phyloP scores from a whole-genome alignment of 345 rosid species.

The Triadica sebifera region DNA sequence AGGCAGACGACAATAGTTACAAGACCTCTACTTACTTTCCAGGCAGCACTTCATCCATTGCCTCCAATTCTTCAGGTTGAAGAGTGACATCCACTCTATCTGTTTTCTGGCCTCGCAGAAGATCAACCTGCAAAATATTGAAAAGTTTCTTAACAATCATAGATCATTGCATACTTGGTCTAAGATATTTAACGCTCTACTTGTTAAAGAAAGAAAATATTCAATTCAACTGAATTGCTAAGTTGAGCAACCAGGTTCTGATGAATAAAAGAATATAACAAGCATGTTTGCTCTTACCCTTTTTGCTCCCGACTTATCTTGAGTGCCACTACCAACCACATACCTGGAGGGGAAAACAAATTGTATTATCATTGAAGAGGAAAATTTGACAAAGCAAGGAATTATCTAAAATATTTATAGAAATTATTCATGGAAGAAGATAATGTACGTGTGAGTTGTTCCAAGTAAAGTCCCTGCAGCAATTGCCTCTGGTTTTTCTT shows the following conservation, averaged over 20 bases:
- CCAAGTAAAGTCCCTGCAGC: constrained; percentile 91
- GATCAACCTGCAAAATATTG: constrained; percentile 66
- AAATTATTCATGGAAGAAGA: background rate
- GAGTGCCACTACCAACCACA: constrained; percentile 67
- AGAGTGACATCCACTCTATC: constrained; percentile 86
- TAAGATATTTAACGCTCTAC: background rate
- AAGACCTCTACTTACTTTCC: constrained; percentile 65
- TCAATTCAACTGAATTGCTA: background rate
- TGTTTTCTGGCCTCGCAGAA: constrained; percentile 86
- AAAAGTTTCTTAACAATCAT: background rate
- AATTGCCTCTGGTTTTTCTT: constrained; percentile 78
- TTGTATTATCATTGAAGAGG: background rate
- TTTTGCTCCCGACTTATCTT: constrained; percentile 79
- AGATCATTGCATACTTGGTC: background rate
- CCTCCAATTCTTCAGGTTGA: constrained; percentile 91
- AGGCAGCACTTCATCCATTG: constrained; percentile 82
- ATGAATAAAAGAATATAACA: background rate
- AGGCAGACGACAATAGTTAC: background rate
- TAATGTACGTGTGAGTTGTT: constrained; percentile 74
- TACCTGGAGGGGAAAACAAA: constrained; percentile 39
- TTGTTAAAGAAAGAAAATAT: too few relatives aligned
- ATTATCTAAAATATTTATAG: too few relatives aligned
- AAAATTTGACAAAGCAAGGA: too few relatives aligned
- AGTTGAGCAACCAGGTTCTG: background rate
- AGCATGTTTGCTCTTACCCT: constrained; percentile 55